Base-by-base conservation (phyloP, 192 early-diverging fungal species). In the Mortierella alpina region DNA sequence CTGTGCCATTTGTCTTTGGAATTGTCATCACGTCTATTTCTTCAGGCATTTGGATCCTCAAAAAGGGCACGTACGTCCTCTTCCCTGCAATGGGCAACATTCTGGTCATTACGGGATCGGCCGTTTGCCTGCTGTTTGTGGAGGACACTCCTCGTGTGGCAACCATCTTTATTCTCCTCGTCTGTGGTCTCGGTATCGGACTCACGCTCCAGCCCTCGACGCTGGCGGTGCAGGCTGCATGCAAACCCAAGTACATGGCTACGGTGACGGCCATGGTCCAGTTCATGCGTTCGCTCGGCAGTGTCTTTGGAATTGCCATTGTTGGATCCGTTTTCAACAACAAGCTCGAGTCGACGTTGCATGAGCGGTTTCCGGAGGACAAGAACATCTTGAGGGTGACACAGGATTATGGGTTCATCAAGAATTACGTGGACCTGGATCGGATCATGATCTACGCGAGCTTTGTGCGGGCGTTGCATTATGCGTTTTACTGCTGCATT, bases 181-280 rank as follows among this genome's bases (percentile, higher is more conserved):
- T 95, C 50, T 20, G 86, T 40, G 96, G 95, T 8, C 18, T 92
- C 23, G 97, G 97, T 14, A 60, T 92, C 31, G 96, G 97, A 47
- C 51, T 78, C 8, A 84, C 89, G 60, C 77, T 96, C 22, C 94
- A 94, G 72, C 87, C 87, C 9, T 79, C 88, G 17, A 77, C 88
- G 31, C 73, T 96, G 5, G 87, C 87, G 12, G 82, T 87, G 41
- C 95, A 96, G 69, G 84, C 91, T 3, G 68, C 87, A 18, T 93
- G 93, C 20, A 45, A 54, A 1, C 56, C 80, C 47, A 72, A 78
- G 56, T 85, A 93, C 51, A 87, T 95, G 70, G 94, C 93, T 1
- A 70, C 88, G 18, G 86, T 85, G 5, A 93, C 93, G 7, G 85
- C 92, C 12, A 69, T 89, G 45, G 76, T 84, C 14, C 73, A 86